Conservation (phyloP, 1,284 basidiomycete species). For the Mycena citricolor region DNA sequence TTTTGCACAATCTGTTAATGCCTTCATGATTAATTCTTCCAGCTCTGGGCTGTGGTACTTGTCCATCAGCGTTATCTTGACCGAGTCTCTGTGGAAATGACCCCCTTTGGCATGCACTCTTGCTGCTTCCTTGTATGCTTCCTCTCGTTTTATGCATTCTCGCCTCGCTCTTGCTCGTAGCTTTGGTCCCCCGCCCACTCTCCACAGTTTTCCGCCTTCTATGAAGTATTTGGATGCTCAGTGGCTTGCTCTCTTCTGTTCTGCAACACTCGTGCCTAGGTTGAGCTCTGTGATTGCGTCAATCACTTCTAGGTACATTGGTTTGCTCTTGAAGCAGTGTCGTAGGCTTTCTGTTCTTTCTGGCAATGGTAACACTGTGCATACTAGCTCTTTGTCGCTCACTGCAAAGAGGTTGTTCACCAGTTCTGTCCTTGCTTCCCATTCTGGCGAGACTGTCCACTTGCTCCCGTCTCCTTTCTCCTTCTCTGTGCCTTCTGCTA, state of each 20-base stretch:
- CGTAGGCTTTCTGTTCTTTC: conserved; percentile 1
- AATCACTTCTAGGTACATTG: conserved; percentile 29
- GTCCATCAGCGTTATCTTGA: conserved; percentile 30
- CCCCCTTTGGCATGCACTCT: conserved; percentile 25
- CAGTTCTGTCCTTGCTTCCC: conserved; percentile 30
- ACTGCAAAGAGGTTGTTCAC: conserved; percentile 30
- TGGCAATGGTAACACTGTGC: neutral
- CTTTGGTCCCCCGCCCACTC: conserved; percentile 19
- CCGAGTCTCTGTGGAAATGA: conserved; percentile 31
- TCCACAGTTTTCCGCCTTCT: conserved; percentile 34
- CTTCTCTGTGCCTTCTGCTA: conserved; percentile 5
- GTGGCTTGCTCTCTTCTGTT: conserved; percentile 25
- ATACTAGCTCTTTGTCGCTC: neutral
- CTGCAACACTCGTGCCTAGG: conserved; percentile 11
- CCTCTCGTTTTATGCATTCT: conserved; percentile 22
- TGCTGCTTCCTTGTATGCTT: conserved; percentile 22
- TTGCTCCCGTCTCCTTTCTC: conserved; percentile 29
- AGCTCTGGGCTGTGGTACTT: conserved; percentile 29
- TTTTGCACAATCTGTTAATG: conserved; percentile 30
- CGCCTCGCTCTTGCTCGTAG: conserved; percentile 18
- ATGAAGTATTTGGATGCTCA: conserved; percentile 30
- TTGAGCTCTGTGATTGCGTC: conserved; percentile 25
- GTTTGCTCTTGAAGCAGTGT: conserved; percentile 27
- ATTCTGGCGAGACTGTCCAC: conserved; percentile 32
- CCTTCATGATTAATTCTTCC: conserved; percentile 29